A percentile compares a stretch with the other conserved stretches of the same genome.
Evolutionary conservation across 192 early-diverging fungal genomes (phyloP).

Genomic region (Podila clonocystis): DNA sequence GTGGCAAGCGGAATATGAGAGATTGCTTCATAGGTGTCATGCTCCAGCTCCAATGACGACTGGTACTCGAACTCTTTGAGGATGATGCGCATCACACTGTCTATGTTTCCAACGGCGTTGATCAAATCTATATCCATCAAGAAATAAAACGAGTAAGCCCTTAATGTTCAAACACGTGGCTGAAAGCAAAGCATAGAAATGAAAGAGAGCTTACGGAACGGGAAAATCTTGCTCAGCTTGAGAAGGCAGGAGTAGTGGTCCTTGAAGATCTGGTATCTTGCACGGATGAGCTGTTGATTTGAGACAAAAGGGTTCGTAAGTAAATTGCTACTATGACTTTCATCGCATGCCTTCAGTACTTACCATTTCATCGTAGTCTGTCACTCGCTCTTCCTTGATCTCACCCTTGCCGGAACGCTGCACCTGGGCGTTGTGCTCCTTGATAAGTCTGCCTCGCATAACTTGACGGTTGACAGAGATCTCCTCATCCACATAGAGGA

Average conservation of each 20-base stretch:
- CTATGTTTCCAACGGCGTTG: conserved; percentile 64
- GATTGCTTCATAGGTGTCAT: conserved; percentile 64
- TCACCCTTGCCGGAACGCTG: conserved; percentile 61
- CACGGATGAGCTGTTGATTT: conserved; percentile 55
- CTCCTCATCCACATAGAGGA: conserved; percentile 68
- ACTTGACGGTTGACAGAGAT: conserved; percentile 64
- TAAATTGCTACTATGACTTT: not conserved
- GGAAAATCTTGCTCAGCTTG: conserved; percentile 65
- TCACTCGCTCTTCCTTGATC: conserved; percentile 64
- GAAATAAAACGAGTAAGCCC: not conserved
- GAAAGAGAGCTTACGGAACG: conserved; percentile 59
- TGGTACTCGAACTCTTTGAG: conserved; percentile 70
- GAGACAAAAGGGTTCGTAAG: not conserved
- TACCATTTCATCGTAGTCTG: conserved; percentile 64
- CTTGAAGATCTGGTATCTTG: conserved; percentile 66
- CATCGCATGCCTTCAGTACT: conserved; percentile 1
- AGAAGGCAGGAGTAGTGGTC: conserved; percentile 64
- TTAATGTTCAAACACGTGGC: not conserved
- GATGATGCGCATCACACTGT: conserved; percentile 67
- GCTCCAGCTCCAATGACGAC: conserved; percentile 62
- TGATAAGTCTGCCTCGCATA: conserved; percentile 55
- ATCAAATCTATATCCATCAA: conserved; percentile 54
- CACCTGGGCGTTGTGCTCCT: conserved; percentile 62
- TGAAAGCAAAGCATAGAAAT: not conserved
- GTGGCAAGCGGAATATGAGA: conserved; percentile 66